Conservation (phyloP, 1,284 basidiomycete species). For the Boletus austroedulis region DNA sequence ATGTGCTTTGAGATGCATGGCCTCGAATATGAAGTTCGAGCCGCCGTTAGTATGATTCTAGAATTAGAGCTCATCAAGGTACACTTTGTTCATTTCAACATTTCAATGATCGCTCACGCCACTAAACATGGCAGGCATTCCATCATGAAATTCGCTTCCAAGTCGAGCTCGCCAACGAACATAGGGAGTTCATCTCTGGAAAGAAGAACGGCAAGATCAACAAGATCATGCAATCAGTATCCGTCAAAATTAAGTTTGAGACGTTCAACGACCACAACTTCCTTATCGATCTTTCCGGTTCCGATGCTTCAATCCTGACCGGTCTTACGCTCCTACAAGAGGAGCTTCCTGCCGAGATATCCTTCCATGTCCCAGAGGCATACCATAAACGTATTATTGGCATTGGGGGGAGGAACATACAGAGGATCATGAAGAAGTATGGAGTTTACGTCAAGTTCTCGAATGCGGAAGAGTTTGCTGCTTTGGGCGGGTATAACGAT, state of each 20-base stretch:
- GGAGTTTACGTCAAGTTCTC: constrained; percentile 99
- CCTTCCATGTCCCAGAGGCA: constrained; percentile 97
- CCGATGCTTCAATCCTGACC: constrained; percentile 79
- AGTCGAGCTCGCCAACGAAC: constrained; percentile 96
- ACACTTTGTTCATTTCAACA: constrained; percentile 4
- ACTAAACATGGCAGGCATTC: constrained; percentile 58
- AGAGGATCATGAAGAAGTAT: constrained; percentile 99
- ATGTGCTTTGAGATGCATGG: constrained; percentile 99
- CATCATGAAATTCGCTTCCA: constrained; percentile 98
- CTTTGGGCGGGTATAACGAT: constrained; percentile 92
- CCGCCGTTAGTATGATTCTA: constrained; percentile 82
- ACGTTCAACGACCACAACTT: constrained; percentile 99
- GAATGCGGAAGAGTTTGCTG: constrained; percentile 96
- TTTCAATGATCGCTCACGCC: constrained; percentile 2
- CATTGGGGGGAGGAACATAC: constrained; percentile 97
- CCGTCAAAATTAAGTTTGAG: constrained; percentile 99
- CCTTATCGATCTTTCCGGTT: constrained; percentile 90
- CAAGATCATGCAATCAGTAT: constrained; percentile 96
- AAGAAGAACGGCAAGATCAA: constrained; percentile 99
- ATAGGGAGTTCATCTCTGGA: constrained; percentile 96
- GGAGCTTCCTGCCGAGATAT: constrained; percentile 97
- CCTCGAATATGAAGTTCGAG: constrained; percentile 88
- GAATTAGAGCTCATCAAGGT: constrained; percentile 92
- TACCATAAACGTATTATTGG: constrained; percentile 99
- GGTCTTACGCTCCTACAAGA: constrained; percentile 91